A percentile compares a stretch with the other conserved stretches of the same genome.
These are phyloP conservation scores for Spiraea crenata DNA, from an alignment of 331 rosid species.

Conservation along the genomic window DNA sequence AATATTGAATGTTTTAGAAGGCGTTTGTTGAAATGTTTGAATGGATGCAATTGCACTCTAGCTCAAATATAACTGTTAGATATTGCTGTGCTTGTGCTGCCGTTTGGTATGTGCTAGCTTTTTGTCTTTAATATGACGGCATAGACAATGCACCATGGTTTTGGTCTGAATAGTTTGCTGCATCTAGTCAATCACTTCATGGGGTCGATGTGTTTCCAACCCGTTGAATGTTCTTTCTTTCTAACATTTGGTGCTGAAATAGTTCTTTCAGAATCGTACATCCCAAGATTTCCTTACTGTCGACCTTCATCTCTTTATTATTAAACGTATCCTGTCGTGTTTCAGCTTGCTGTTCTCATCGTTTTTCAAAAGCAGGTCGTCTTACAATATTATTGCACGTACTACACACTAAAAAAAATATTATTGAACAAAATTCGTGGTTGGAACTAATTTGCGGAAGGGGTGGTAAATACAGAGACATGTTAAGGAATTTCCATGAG, in stretches of 20 bases:
- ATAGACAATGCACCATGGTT: background rate
- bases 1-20: background rate
- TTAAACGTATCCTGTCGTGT: background rate
- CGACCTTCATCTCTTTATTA: background rate
- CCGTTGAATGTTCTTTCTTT: background rate
- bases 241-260: background rate
- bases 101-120: background rate
- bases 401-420: background rate
- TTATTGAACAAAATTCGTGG: constrained; percentile 18
- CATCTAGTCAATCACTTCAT: background rate
- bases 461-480: constrained; percentile 1
- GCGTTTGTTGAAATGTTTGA: constrained; percentile 16
- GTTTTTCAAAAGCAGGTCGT: background rate
- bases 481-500: constrained; percentile 37
- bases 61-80: background rate
- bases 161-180: background rate
- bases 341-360: background rate
- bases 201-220: background rate
- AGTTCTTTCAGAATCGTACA: background rate
- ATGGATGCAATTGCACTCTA: constrained; percentile 23
- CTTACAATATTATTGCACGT: background rate
- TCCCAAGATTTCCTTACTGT: background rate
- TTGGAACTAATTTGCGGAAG: constrained; percentile 15
- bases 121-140: background rate
- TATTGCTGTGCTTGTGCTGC: background rate